phyloP scores from a whole-genome alignment of 495 filamentous ascomycete genomes.

The Daldinia loculata region DNA sequence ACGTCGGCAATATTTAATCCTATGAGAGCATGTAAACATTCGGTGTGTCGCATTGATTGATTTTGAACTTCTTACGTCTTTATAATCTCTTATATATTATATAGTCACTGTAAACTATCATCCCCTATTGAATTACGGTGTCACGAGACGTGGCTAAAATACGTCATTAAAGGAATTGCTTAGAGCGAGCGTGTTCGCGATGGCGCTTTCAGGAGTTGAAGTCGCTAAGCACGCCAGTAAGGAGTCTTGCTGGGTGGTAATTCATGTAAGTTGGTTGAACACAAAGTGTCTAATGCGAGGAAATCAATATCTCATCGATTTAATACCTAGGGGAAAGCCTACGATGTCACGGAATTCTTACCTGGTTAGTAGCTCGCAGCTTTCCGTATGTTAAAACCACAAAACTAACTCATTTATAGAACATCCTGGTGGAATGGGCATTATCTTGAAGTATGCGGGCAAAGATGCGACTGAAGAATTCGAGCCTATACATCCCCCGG shows the following conservation, averaged over 20 bases:
- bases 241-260: slow-evolving; percentile 81
- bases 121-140: neutral
- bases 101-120: neutral
- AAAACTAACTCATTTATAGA: slow-evolving; percentile 52
- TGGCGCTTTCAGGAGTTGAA: slow-evolving; percentile 66
- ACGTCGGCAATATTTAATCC: slow-evolving; percentile 37
- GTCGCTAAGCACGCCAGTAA: slow-evolving; percentile 72
- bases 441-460: slow-evolving; percentile 86
- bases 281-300: neutral
- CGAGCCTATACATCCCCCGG: slow-evolving; percentile 81
- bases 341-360: slow-evolving; percentile 82
- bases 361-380: slow-evolving; percentile 51
- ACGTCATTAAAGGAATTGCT: slow-evolving; percentile 13
- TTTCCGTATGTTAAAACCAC: neutral
- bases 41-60: neutral
- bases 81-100: slow-evolving; percentile 3
- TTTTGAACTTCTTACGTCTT: neutral
- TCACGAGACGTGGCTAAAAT: neutral
- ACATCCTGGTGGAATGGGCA: slow-evolving; percentile 79
- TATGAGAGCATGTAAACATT: slow-evolving; percentile 23
- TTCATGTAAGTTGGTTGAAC: slow-evolving; percentile 61
- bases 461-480: slow-evolving; percentile 87
- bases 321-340: slow-evolving; percentile 62
- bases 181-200: slow-evolving; percentile 23
- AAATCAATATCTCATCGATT: slow-evolving; percentile 2